A percentile compares a stretch with the other conserved stretches of the same genome.
Evolutionary conservation across 305 asterid species (phyloP).

Genomic region (Fraxinus velutina): DNA sequence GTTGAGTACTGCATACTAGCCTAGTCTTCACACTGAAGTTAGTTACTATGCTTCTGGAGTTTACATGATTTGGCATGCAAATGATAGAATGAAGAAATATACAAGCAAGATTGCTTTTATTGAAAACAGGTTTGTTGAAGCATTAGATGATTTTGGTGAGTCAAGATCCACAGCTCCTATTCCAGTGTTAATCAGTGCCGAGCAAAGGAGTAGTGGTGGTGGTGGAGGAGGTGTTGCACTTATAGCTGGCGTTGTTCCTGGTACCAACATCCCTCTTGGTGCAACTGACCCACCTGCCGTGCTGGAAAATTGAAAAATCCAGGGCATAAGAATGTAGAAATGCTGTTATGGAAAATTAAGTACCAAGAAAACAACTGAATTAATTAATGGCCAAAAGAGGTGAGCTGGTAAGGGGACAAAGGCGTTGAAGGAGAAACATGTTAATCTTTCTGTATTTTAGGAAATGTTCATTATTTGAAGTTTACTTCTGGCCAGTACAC

Average conservation of each 20-base stretch:
- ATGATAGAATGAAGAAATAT: constrained; percentile 8
- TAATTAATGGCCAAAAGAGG: too few relatives aligned
- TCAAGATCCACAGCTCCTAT: constrained; percentile 21
- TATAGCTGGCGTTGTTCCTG: constrained; percentile 16
- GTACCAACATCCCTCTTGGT: constrained; percentile 30
- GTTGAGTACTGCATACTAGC: constrained; percentile 19
- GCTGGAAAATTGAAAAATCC: constrained; percentile 22
- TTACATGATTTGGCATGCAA: constrained; percentile 14
- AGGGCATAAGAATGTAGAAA: background rate
- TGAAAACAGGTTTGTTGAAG: background rate
- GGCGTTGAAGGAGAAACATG: too few relatives aligned
- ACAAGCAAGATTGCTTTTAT: background rate
- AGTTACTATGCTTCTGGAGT: background rate
- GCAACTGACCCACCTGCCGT: constrained; percentile 34
- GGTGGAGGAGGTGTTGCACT: background rate
- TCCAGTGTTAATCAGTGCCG: constrained; percentile 27
- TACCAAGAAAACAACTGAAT: background rate
- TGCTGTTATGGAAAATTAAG: background rate
- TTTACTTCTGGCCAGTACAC: too few relatives aligned
- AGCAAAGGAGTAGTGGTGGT: constrained; percentile 14
- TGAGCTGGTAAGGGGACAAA: too few relatives aligned
- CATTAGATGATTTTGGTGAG: constrained; percentile 14
- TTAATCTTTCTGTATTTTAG: too few relatives aligned
- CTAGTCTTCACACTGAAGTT: constrained; percentile 11
- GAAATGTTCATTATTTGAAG: too few relatives aligned